Evolutionary conservation across 169 alveolate genomes (phyloP).

Genomic region (Toxoplasma gondii): DNA sequence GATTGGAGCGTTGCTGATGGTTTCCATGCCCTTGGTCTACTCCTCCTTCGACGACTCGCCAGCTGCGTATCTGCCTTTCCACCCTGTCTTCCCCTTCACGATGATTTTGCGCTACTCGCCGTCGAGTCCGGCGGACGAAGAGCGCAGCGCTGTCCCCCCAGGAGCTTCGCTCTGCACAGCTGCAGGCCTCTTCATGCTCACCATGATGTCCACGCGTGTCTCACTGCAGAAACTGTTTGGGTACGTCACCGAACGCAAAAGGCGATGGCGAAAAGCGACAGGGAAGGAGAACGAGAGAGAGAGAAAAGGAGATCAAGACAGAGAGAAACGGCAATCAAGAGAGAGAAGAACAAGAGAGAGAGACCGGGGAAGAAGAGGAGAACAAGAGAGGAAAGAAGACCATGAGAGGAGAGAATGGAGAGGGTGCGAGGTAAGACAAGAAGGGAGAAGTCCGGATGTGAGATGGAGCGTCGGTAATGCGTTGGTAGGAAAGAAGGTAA

Average conservation of each 20-base stretch:
- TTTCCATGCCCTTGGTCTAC: background rate
- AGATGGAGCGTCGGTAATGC: too few species aligned
- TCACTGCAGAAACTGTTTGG: background rate
- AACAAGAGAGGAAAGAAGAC: background rate
- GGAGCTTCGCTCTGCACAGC: background rate
- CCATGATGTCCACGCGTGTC: background rate
- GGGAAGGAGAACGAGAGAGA: background rate
- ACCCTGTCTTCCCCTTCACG: background rate
- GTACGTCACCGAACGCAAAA: background rate
- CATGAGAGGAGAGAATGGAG: background rate
- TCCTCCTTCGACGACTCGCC: background rate
- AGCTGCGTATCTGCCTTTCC: background rate
- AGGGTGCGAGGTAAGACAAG: background rate
- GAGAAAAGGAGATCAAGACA: background rate
- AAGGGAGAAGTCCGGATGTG: background rate
- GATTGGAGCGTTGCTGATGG: background rate
- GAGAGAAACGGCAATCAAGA: background rate
- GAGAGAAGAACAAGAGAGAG: background rate
- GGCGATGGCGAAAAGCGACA: background rate
- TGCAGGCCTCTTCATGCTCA: constrained; percentile 23
- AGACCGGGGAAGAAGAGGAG: background rate
- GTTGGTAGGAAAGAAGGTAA: too few species aligned
- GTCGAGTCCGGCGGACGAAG: background rate
- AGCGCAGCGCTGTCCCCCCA: background rate
- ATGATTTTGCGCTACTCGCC: background rate